These are phyloP conservation scores for Lactarius indigo DNA, from an alignment of 768 basidiomycete species.

Conservation along the genomic window DNA sequence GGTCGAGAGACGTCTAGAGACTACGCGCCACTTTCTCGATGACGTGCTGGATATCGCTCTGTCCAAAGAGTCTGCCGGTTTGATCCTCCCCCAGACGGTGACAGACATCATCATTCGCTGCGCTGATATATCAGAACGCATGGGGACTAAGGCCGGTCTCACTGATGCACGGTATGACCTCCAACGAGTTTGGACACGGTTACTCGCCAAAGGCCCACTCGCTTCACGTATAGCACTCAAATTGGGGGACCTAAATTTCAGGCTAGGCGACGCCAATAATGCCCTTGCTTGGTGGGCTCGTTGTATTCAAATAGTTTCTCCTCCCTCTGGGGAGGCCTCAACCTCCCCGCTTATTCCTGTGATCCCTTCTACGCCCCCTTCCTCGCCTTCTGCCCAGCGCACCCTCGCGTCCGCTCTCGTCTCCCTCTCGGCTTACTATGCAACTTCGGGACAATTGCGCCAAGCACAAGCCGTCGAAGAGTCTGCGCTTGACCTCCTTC, in stretches of 20 bases:
- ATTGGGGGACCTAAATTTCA: constrained; percentile 61
- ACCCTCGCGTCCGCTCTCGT: constrained; percentile 57
- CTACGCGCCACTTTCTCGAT: constrained; percentile 51
- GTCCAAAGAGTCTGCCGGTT: constrained; percentile 36
- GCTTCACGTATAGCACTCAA: constrained; percentile 59
- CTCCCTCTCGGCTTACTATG: constrained; percentile 69
- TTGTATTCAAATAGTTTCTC: constrained; percentile 43
- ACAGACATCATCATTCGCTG: constrained; percentile 53
- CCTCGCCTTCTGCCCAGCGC: constrained; percentile 62
- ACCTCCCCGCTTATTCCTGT: constrained; percentile 22
- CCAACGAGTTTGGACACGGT: constrained; percentile 52
- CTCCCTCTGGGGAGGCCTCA: constrained; percentile 33
- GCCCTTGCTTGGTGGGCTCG: constrained; percentile 69
- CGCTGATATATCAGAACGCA: constrained; percentile 55
- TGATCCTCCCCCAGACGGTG: constrained; percentile 48
- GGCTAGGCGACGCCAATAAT: constrained; percentile 48
- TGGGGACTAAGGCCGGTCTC: constrained; percentile 49
- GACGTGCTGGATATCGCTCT: constrained; percentile 48
- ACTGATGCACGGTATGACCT: constrained; percentile 55
- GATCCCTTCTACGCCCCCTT: constrained; percentile 42
- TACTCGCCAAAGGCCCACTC: constrained; percentile 38
- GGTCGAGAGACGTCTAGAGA: constrained; percentile 53
- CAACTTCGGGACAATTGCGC: constrained; percentile 51
- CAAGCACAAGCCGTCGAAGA: constrained; percentile 59
- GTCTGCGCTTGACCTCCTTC: constrained; percentile 50